phyloP scores from a whole-genome alignment of 2,329 filamentous ascomycete species.

The Magnaporthiopsis rhizophila region DNA sequence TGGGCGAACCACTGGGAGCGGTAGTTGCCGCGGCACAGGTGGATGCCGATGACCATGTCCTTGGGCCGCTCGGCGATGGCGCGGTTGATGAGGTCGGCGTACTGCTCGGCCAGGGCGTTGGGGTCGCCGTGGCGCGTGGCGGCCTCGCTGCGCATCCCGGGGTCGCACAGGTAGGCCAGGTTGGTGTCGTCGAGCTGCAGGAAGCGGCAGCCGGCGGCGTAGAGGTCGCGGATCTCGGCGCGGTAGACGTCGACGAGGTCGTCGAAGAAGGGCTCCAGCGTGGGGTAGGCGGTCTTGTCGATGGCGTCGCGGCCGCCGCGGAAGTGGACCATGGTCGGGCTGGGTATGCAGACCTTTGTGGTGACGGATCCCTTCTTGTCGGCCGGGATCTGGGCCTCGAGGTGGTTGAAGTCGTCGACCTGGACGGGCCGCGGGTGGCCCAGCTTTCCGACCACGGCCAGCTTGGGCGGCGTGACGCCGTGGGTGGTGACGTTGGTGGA shows the following conservation, averaged over 20 bases:
- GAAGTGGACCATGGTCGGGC: slow-evolving; percentile 54
- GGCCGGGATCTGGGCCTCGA: slow-evolving; percentile 36
- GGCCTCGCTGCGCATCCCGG: slow-evolving; percentile 44
- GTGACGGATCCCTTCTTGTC: slow-evolving; percentile 24
- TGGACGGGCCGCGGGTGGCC: slow-evolving; percentile 45
- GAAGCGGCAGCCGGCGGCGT: slow-evolving; percentile 45
- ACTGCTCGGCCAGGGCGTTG: slow-evolving; percentile 38
- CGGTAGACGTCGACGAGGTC: slow-evolving; percentile 48
- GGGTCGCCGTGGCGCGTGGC: slow-evolving; percentile 42
- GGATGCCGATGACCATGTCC: slow-evolving; percentile 49
- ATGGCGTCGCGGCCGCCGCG: slow-evolving; percentile 45
- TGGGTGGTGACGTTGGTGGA: slow-evolving; percentile 35
- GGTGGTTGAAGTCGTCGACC: slow-evolving; percentile 47
- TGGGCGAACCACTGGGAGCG: slow-evolving; percentile 48
- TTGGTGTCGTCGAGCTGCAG: slow-evolving; percentile 53
- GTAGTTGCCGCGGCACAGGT: slow-evolving; percentile 50
- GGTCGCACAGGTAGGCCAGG: slow-evolving; percentile 51
- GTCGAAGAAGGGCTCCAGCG: slow-evolving; percentile 46
- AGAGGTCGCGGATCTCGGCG: slow-evolving; percentile 39
- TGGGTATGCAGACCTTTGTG: slow-evolving; percentile 49
- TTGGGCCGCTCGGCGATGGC: slow-evolving; percentile 41
- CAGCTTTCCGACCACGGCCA: slow-evolving; percentile 46
- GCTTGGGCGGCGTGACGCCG: slow-evolving; percentile 43
- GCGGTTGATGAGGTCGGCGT: slow-evolving; percentile 46
- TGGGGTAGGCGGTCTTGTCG: slow-evolving; percentile 42